A percentile compares a stretch with the other conserved stretches of the same genome.
phyloP scores from a whole-genome alignment of 1,139 yeast genomes.

The Magnusiomyces starmeri region DNA sequence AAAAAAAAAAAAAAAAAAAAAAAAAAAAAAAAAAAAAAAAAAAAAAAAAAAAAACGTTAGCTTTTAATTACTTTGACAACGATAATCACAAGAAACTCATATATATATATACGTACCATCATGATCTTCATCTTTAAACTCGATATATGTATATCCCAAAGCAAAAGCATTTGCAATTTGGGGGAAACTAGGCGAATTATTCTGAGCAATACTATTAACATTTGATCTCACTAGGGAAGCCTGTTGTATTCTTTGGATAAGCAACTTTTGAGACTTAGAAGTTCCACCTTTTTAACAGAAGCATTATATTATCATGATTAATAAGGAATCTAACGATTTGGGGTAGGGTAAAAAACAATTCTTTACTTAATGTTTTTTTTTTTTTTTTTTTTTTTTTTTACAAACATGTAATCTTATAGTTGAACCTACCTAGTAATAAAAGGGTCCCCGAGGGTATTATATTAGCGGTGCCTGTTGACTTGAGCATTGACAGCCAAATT shows the following conservation, averaged over 20 bases:
- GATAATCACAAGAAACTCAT: neutral
- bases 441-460: constrained; percentile 19
- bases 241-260: constrained; percentile 17
- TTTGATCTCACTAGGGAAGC: constrained; percentile 5
- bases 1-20: too few species aligned
- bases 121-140: constrained; percentile 31
- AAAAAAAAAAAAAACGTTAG: constrained; percentile 3
- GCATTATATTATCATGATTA: neutral
- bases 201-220: constrained; percentile 2
- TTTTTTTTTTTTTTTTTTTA: constrained; percentile 5
- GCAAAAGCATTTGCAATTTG: constrained; percentile 28
- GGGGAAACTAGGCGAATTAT: constrained; percentile 18
- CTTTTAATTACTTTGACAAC: neutral
- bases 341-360: too few species aligned
- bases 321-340: too few species aligned
- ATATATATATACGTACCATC: constrained; percentile 21
- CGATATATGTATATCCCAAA: constrained; percentile 35
- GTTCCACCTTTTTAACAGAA: constrained; percentile 18
- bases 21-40: neutral
- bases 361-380: constrained; percentile 11
- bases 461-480: constrained; percentile 20
- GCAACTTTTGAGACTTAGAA: constrained; percentile 16
- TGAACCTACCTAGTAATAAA: constrained; percentile 17
- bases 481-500: constrained; percentile 23
- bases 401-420: neutral